A percentile compares a stretch with the other conserved stretches of the same genome.
Evolutionary conservation across 2,329 filamentous ascomycete genomes (phyloP).

Genomic region (Elsinoe necatrix): DNA sequence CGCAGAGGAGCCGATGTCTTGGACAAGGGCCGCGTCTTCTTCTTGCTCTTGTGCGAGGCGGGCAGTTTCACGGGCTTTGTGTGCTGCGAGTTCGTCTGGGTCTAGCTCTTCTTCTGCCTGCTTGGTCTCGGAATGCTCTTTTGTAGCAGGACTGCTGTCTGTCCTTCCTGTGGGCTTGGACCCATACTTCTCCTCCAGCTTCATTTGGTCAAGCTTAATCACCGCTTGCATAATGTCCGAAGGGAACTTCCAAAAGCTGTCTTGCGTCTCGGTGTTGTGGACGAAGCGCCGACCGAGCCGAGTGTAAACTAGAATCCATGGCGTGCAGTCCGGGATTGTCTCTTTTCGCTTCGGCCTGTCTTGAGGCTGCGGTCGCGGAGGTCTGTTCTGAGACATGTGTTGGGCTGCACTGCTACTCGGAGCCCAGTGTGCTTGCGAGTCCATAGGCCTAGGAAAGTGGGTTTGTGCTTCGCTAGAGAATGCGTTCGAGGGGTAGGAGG

Average conservation of each 20-base stretch:
- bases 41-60: slow-evolving; percentile 54
- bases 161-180: slow-evolving; percentile 23
- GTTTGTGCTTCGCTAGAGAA: slow-evolving; percentile 33
- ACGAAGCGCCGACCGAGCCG: slow-evolving; percentile 84
- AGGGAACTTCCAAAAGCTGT: slow-evolving; percentile 93
- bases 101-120: slow-evolving; percentile 47
- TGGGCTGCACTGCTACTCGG: background rate
- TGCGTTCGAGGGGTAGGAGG: background rate
- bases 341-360: slow-evolving; percentile 78
- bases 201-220: slow-evolving; percentile 58
- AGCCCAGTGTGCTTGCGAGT: background rate
- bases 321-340: slow-evolving; percentile 68
- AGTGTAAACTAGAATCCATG: slow-evolving; percentile 90
- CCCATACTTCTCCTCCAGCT: slow-evolving; percentile 56
- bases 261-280: slow-evolving; percentile 74
- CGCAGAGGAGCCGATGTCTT: slow-evolving; percentile 38
- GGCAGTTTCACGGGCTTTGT: slow-evolving; percentile 28
- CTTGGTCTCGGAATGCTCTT: slow-evolving; percentile 9
- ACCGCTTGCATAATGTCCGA: slow-evolving; percentile 72
- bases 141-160: slow-evolving; percentile 24
- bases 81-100: slow-evolving; percentile 60
- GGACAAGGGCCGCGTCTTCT: slow-evolving; percentile 59
- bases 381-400: background rate
- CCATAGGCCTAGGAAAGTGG: background rate
- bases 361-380: slow-evolving; percentile 54